phyloP scores from a whole-genome alignment of 2,329 filamentous ascomycete genomes.

The Cordyceps cicadae region DNA sequence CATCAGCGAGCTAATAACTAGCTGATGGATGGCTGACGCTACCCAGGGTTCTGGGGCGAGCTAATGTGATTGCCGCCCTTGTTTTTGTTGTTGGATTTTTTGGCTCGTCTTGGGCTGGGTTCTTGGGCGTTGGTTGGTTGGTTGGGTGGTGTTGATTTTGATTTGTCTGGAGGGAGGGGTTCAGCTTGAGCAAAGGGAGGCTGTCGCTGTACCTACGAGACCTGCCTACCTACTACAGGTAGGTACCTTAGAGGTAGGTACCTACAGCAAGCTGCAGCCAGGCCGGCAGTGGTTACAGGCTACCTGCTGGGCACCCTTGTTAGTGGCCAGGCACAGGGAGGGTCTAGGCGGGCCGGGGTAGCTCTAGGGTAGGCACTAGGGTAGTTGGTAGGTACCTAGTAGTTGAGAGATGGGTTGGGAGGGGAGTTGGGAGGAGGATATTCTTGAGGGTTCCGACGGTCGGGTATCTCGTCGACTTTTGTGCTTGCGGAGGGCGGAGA shows the following conservation, averaged over 20 bases:
- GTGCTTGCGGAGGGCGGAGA: neutral
- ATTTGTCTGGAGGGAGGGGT: too few relatives aligned
- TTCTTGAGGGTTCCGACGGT: too few relatives aligned
- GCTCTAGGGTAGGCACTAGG: too few relatives aligned
- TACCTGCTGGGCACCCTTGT: neutral
- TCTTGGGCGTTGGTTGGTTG: neutral
- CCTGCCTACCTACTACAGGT: too few relatives aligned
- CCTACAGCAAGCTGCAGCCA: too few relatives aligned
- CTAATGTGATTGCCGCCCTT: neutral
- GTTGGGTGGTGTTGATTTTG: neutral
- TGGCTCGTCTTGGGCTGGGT: neutral
- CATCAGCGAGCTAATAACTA: neutral
- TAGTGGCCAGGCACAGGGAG: neutral
- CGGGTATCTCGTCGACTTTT: neutral
- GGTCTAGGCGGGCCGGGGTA: neutral
- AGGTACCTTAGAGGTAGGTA: too few relatives aligned
- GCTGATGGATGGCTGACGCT: conserved; percentile 6
- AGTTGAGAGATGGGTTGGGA: neutral
- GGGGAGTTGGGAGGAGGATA: too few relatives aligned
- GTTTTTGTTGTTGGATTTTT: neutral
- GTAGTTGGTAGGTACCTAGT: too few relatives aligned
- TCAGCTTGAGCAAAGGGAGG: neutral
- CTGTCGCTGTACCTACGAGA: too few relatives aligned
- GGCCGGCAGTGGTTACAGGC: too few relatives aligned
- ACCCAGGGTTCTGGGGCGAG: neutral